phyloP scores from a whole-genome alignment of 805 yeast species.

The Candida ponderosae region DNA sequence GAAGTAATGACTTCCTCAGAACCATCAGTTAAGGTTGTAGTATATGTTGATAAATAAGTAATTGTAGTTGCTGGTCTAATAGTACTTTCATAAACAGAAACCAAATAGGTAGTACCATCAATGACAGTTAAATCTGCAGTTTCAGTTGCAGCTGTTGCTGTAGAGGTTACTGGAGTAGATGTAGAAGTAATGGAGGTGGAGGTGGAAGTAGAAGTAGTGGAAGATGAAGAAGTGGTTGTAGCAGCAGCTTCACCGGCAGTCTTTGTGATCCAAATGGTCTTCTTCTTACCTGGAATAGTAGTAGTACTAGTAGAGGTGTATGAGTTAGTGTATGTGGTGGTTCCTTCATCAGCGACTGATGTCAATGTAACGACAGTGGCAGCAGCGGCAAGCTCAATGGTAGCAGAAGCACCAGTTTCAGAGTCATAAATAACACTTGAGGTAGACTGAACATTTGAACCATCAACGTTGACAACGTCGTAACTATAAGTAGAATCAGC shows the following conservation, averaged over 20 bases:
- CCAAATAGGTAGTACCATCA: slow-evolving; percentile 19
- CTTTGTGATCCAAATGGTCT: slow-evolving; percentile 19
- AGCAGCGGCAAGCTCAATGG: slow-evolving; percentile 11
- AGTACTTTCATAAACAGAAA: slow-evolving; percentile 12
- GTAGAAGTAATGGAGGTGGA: slow-evolving; percentile 1
- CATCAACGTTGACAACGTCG: slow-evolving; percentile 21
- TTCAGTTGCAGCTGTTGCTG: background rate
- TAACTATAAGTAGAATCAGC: slow-evolving; percentile 14
- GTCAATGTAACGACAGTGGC: slow-evolving; percentile 9
- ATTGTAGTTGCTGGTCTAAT: slow-evolving; percentile 17
- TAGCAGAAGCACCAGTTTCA: slow-evolving; percentile 7
- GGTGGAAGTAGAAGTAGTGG: slow-evolving; percentile 4
- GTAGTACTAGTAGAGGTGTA: slow-evolving; percentile 16
- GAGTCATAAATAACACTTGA: slow-evolving; percentile 11
- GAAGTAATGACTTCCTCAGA: slow-evolving; percentile 8
- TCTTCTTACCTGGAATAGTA: slow-evolving; percentile 15
- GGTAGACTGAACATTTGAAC: slow-evolving; percentile 17
- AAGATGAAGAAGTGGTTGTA: slow-evolving; percentile 1
- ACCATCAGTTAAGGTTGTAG: slow-evolving; percentile 7
- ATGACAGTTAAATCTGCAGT: slow-evolving; percentile 9
- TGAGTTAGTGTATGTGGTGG: slow-evolving; percentile 8
- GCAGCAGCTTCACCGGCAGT: slow-evolving; percentile 9
- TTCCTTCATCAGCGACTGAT: slow-evolving; percentile 4
- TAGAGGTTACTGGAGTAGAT: background rate
- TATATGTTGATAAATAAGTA: slow-evolving; percentile 11